phyloP scores from a whole-genome alignment of 768 basidiomycete species.

The Phlebiopsis flavidoalba region DNA sequence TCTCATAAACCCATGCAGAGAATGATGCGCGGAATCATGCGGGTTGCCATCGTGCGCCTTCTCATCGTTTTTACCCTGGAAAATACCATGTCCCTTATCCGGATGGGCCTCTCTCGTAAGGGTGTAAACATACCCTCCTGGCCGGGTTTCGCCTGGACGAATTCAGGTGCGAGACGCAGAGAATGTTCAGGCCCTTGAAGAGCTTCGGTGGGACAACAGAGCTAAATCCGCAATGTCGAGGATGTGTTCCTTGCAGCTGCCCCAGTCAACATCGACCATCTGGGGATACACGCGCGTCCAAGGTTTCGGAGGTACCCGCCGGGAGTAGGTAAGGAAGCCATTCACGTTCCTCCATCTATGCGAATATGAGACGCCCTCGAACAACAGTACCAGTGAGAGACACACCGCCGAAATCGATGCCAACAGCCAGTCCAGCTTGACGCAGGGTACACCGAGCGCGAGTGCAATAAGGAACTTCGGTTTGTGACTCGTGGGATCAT shows the following conservation, averaged over 20 bases:
- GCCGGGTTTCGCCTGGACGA: conserved; percentile 38
- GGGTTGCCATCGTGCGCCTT: conserved; percentile 25
- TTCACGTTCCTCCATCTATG: conserved; percentile 26
- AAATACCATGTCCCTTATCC: neutral
- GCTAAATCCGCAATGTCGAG: conserved; percentile 55
- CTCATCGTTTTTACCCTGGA: conserved; percentile 23
- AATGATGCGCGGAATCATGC: conserved; percentile 58
- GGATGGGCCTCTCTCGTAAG: neutral
- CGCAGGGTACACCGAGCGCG: conserved; percentile 81
- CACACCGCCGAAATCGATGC: conserved; percentile 30
- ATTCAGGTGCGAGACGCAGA: conserved; percentile 57
- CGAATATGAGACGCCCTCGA: neutral
- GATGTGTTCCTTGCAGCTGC: conserved; percentile 45
- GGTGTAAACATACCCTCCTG: conserved; percentile 27
- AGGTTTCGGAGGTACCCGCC: conserved; percentile 39
- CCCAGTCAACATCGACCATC: conserved; percentile 45
- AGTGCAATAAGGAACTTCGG: conserved; percentile 80
- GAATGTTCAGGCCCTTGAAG: conserved; percentile 47
- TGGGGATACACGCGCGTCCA: conserved; percentile 41
- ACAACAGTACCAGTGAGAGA: neutral
- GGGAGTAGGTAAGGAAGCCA: conserved; percentile 62
- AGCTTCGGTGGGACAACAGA: conserved; percentile 52
- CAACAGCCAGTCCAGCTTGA: conserved; percentile 54
- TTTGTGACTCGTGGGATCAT: conserved; percentile 59
- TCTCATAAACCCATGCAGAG: conserved; percentile 72